These are phyloP conservation scores for Sphagnurus paluster DNA, from an alignment of 1,284 basidiomycete species.

Conservation along the genomic window DNA sequence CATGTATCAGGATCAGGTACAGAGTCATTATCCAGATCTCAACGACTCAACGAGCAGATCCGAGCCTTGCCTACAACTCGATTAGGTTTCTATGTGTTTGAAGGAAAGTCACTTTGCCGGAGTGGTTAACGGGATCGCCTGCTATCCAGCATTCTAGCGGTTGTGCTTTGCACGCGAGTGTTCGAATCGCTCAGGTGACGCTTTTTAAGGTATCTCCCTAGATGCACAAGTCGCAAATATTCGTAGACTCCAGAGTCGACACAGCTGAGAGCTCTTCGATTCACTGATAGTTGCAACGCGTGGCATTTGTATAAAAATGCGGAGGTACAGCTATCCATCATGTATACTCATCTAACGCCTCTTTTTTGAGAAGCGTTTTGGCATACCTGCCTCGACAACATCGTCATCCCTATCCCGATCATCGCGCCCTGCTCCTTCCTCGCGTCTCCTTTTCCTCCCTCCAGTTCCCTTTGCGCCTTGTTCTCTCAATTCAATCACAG, in stretches of 20 bases:
- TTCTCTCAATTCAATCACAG: conserved; percentile 79
- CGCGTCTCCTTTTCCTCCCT: conserved; percentile 55
- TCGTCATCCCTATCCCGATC: conserved; percentile 88
- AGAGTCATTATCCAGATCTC: too few relatives aligned
- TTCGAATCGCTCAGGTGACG: conserved; percentile 89
- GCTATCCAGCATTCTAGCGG: conserved; percentile 62
- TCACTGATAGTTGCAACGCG: too few relatives aligned
- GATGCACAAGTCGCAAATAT: too few relatives aligned
- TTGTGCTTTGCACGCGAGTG: conserved; percentile 84
- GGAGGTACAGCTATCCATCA: too few relatives aligned
- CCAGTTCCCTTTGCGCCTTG: conserved; percentile 52
- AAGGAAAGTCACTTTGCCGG: conserved; percentile 91
- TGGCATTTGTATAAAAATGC: too few relatives aligned
- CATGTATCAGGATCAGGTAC: too few relatives aligned
- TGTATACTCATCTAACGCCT: conserved; percentile 29
- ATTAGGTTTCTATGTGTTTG: too few relatives aligned
- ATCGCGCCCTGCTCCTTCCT: conserved; percentile 52
- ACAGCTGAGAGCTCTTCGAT: too few relatives aligned
- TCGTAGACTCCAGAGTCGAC: too few relatives aligned
- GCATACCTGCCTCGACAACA: conserved; percentile 80
- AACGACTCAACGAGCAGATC: too few relatives aligned
- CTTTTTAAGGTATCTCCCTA: too few relatives aligned
- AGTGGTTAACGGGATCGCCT: conserved; percentile 93
- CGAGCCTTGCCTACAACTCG: too few relatives aligned
- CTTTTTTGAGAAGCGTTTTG: conserved; percentile 50